phyloP scores from a whole-genome alignment of 2,329 filamentous ascomycete species.

The Epichloe uncinata region DNA sequence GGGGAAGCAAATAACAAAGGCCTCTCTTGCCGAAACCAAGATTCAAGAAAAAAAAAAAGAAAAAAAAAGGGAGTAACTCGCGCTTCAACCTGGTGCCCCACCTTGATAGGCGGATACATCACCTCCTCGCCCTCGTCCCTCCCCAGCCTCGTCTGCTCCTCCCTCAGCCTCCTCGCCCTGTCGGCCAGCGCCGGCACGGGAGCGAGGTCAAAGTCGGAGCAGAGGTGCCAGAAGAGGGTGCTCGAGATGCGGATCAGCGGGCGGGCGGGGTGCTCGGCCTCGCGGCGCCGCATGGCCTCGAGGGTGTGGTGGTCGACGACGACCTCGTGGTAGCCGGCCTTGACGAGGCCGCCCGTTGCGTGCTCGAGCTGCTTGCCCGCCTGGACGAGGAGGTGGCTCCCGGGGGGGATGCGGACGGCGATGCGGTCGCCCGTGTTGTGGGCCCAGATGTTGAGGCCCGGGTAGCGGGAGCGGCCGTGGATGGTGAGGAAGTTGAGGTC shows the following conservation, averaged over 20 bases:
- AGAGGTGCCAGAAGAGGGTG: slow-evolving; percentile 48
- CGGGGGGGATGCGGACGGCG: slow-evolving; percentile 44
- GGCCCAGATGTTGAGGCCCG: slow-evolving; percentile 49
- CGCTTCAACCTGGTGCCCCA: slow-evolving; percentile 45
- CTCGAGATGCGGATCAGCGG: slow-evolving; percentile 45
- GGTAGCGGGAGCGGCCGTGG: slow-evolving; percentile 49
- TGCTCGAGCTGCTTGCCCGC: slow-evolving; percentile 52
- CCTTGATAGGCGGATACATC: slow-evolving; percentile 40
- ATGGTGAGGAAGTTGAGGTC: slow-evolving; percentile 54
- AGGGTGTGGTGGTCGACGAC: slow-evolving; percentile 42
- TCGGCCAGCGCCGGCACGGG: slow-evolving; percentile 36
- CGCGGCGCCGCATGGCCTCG: slow-evolving; percentile 30
- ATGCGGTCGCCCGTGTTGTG: slow-evolving; percentile 48
- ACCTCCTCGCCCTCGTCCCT: slow-evolving; percentile 39
- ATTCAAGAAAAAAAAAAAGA: background rate
- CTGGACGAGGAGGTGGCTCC: slow-evolving; percentile 46
- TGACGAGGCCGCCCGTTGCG: slow-evolving; percentile 45
- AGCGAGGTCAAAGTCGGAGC: slow-evolving; percentile 40
- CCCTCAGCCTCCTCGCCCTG: slow-evolving; percentile 31
- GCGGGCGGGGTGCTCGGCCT: slow-evolving; percentile 28
- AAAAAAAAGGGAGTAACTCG: slow-evolving; percentile 19
- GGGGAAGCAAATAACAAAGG: too few species aligned
- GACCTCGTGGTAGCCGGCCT: slow-evolving; percentile 50
- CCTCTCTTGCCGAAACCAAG: background rate
- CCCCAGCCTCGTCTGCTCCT: slow-evolving; percentile 33